Evolutionary conservation across 2,329 filamentous ascomycete species (phyloP).

Genomic region (Tolypocladium pustulatum): DNA sequence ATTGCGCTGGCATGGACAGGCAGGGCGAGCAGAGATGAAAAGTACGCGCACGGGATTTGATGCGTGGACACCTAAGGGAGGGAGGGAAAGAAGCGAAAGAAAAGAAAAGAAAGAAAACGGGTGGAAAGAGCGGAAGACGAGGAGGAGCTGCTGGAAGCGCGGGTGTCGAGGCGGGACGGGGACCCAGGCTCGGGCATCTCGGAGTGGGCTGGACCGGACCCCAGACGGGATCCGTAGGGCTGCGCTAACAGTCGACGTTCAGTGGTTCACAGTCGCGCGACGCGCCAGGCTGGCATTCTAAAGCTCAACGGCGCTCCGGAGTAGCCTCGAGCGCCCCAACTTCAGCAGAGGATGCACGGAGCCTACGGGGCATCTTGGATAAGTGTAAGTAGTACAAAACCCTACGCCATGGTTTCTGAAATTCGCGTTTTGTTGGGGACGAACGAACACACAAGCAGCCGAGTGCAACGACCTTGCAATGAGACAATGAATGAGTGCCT

Average conservation of each 20-base stretch:
- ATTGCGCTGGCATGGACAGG: constrained; percentile 21
- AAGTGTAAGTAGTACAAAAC: too few species aligned
- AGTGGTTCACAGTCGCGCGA: background rate
- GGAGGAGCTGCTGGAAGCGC: background rate
- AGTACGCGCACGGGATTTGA: background rate
- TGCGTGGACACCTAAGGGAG: background rate
- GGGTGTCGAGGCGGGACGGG: background rate
- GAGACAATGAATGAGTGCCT: too few species aligned
- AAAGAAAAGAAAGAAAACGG: background rate
- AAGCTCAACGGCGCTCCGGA: too few species aligned
- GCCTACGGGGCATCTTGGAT: too few species aligned
- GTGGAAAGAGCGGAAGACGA: background rate
- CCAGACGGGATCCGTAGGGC: background rate
- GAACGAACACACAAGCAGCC: too few species aligned
- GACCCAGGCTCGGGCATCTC: background rate
- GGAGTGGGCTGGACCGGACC: background rate
- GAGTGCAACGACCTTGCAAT: too few species aligned
- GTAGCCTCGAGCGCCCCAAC: too few species aligned
- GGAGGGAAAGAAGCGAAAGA: background rate
- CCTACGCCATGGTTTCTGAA: too few species aligned
- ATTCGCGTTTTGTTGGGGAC: too few species aligned
- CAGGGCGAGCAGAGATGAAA: background rate
- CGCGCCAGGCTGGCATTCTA: too few species aligned
- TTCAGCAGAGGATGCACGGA: too few species aligned
- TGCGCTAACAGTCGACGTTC: background rate